Evolutionary conservation across 1,284 basidiomycete species (phyloP).

Genomic region (Psilocybe mexicana): DNA sequence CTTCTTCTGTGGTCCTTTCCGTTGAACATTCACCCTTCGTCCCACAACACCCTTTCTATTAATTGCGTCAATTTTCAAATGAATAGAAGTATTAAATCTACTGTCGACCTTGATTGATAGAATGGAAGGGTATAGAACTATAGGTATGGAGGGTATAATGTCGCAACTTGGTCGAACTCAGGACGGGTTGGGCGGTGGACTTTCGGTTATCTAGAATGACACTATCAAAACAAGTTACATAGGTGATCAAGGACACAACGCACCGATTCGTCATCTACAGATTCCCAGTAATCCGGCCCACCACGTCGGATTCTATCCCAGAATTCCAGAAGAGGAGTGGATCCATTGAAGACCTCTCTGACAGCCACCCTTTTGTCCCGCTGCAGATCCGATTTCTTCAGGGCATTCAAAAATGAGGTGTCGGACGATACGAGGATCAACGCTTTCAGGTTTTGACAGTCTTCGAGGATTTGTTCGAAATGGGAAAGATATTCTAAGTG

Average conservation of each 20-base stretch:
- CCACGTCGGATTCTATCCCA: conserved; percentile 27
- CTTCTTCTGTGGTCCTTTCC: too few species aligned
- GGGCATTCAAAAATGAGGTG: conserved; percentile 16
- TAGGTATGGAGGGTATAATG: too few species aligned
- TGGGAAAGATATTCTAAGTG: conserved; percentile 23
- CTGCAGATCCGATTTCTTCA: conserved; percentile 11
- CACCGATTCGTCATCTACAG: conserved; percentile 11
- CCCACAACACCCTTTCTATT: too few species aligned
- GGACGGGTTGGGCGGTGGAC: too few species aligned
- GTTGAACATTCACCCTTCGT: too few species aligned
- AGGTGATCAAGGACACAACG: neutral
- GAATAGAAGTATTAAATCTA: too few species aligned
- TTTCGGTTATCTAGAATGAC: too few species aligned
- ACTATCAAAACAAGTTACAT: too few species aligned
- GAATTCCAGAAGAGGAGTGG: conserved; percentile 23
- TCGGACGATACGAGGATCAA: conserved; percentile 30
- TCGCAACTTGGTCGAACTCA: too few species aligned
- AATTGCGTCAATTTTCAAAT: too few species aligned
- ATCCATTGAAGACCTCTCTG: conserved; percentile 26
- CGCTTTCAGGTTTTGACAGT: conserved; percentile 21
- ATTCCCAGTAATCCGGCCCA: conserved; percentile 27
- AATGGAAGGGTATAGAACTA: too few species aligned
- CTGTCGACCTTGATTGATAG: too few species aligned
- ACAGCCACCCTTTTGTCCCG: conserved; percentile 23
- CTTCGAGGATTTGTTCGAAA: conserved; percentile 21